Conservation (phyloP, 331 rosid species). For the Prunus yedoensis region DNA sequence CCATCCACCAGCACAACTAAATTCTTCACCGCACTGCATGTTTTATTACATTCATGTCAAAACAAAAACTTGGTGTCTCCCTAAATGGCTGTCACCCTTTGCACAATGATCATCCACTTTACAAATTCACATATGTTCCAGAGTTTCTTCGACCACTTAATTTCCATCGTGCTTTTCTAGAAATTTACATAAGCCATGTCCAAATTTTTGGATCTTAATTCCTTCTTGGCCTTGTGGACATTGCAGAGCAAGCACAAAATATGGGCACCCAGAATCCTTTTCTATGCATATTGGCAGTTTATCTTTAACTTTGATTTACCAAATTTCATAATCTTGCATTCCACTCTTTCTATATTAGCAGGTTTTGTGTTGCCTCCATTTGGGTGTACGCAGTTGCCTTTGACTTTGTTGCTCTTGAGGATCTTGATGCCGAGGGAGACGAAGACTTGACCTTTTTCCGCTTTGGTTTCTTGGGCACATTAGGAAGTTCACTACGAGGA, state of each 20-base stretch:
- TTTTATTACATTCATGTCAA: slow-evolving; percentile 20
- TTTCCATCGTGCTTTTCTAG: slow-evolving; percentile 23
- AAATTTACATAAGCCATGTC: slow-evolving; percentile 25
- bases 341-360: slow-evolving; percentile 38
- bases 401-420: slow-evolving; percentile 46
- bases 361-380: slow-evolving; percentile 42
- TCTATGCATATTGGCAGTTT: slow-evolving; percentile 32
- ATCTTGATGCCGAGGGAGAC: slow-evolving; percentile 48
- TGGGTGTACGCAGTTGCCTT: slow-evolving; percentile 32
- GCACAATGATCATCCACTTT: slow-evolving; percentile 16
- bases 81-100: slow-evolving; percentile 16
- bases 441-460: slow-evolving; percentile 47
- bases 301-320: slow-evolving; percentile 10
- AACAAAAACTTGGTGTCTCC: slow-evolving; percentile 15
- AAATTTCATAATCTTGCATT: slow-evolving; percentile 16
- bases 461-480: slow-evolving; percentile 54
- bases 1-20: slow-evolving; percentile 15
- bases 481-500: slow-evolving; percentile 44
- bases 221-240: slow-evolving; percentile 15
- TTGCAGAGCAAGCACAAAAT: not conserved
- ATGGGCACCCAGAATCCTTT: slow-evolving; percentile 17
- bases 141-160: slow-evolving; percentile 9
- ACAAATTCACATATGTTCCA: slow-evolving; percentile 4
- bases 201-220: slow-evolving; percentile 19
- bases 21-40: slow-evolving; percentile 26